Conservation (phyloP, 2,329 filamentous ascomycete species). For the Aspergillus aculeatinus region DNA sequence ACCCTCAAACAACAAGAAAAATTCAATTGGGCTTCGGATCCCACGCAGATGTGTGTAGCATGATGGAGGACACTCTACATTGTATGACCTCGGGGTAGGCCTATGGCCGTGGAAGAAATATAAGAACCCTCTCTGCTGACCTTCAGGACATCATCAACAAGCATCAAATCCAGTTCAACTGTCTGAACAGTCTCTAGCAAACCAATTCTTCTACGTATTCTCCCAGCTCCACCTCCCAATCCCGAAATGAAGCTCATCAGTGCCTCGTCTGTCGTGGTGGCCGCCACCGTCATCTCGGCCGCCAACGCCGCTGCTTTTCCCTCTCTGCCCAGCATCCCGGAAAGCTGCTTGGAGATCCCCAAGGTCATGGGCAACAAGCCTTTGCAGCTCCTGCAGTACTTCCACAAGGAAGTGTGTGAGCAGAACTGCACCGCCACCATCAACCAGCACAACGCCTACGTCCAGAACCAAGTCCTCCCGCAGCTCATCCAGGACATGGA, state of each 20-base stretch:
- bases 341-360: slow-evolving; percentile 10
- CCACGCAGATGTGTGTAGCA: background rate
- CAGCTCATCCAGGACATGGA: slow-evolving; percentile 9
- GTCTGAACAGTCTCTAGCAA: background rate
- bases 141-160: background rate
- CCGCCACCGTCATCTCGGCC: background rate
- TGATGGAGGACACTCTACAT: background rate
- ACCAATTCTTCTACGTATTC: background rate
- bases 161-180: background rate
- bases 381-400: slow-evolving; percentile 11
- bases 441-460: slow-evolving; percentile 13
- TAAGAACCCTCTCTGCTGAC: background rate
- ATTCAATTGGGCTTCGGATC: background rate
- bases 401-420: slow-evolving; percentile 11
- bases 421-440: slow-evolving; percentile 15
- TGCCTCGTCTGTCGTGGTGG: background rate
- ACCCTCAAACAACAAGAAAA: background rate
- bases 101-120: background rate
- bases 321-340: slow-evolving; percentile 6
- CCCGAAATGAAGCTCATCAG: slow-evolving; percentile 6
- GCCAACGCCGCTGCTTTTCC: background rate
- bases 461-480: slow-evolving; percentile 11
- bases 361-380: slow-evolving; percentile 13
- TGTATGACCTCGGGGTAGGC: background rate
- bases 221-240: background rate